These are phyloP conservation scores for Phoma sp. DNA, from an alignment of 2,329 filamentous ascomycete genomes.

Conservation along the genomic window DNA sequence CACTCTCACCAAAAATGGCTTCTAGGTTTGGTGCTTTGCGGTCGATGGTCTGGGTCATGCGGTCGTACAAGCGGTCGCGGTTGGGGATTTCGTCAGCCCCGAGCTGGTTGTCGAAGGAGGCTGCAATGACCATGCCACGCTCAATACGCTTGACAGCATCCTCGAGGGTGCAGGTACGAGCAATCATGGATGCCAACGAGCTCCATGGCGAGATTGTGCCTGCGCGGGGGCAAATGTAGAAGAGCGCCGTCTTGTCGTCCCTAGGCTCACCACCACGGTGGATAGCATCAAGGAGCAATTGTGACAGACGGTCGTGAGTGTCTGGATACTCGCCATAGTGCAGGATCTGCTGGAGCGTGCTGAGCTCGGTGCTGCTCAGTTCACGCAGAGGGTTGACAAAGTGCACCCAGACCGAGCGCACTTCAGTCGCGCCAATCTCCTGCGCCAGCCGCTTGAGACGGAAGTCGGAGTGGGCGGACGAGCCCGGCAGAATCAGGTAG, in stretches of 20 bases:
- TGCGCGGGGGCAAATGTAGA: conserved; percentile 80
- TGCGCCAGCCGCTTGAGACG: conserved; percentile 54
- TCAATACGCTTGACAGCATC: conserved; percentile 79
- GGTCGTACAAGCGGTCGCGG: conserved; percentile 80
- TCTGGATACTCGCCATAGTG: conserved; percentile 64
- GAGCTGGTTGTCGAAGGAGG: conserved; percentile 62
- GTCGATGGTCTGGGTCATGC: conserved; percentile 90
- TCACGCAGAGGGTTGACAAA: conserved; percentile 54
- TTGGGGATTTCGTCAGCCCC: conserved; percentile 62
- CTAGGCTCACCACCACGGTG: conserved; percentile 57
- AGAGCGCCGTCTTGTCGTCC: conserved; percentile 61
- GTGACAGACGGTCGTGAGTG: conserved; percentile 53
- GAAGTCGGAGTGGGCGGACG: conserved; percentile 62
- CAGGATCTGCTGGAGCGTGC: conserved; percentile 64
- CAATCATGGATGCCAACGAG: conserved; percentile 92
- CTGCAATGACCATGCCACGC: conserved; percentile 78
- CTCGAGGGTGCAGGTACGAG: conserved; percentile 85
- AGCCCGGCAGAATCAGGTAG: conserved; percentile 58
- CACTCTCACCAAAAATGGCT: conserved; percentile 77
- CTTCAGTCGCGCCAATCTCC: conserved; percentile 54
- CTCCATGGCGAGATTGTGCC: conserved; percentile 94
- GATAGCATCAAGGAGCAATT: conserved; percentile 54
- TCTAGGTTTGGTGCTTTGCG: conserved; percentile 71
- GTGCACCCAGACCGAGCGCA: conserved; percentile 59
- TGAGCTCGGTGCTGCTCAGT: conserved; percentile 54